Percentiles rank a stretch among this genome's conserved stretches.
Conservation (phyloP, 345 rosid genomes). For the Eucalyptus urophylla region DNA sequence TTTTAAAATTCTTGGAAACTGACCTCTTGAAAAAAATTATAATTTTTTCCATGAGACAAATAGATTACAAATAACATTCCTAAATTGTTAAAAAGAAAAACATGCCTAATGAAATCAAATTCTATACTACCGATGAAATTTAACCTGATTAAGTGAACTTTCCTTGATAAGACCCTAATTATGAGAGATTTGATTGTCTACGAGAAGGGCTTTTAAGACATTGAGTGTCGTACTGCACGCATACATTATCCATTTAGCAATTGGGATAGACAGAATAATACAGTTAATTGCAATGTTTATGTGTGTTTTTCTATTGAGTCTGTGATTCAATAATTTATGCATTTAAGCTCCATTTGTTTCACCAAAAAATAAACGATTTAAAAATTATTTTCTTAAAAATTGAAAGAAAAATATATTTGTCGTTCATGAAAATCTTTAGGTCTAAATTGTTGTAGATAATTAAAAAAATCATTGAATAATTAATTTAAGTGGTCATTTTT, state of each 20-base stretch:
- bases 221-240: not conserved
- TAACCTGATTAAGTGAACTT: not conserved
- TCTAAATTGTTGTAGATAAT: not conserved
- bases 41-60: not conserved
- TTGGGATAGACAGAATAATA: not conserved
- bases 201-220: not conserved
- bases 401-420: not conserved
- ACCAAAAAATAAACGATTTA: not conserved
- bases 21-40: not conserved
- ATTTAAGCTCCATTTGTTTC: not conserved
- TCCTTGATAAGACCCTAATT: not conserved
- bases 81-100: not conserved
- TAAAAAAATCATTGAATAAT: not conserved
- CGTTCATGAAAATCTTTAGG: not conserved
- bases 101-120: not conserved
- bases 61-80: not conserved
- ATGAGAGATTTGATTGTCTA: not conserved
- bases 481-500: not conserved
- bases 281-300: not conserved
- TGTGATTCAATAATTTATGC: not conserved
- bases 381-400: not conserved
- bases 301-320: not conserved
- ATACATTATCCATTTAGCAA: not conserved
- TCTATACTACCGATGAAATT: not conserved
- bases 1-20: not conserved